Evolutionary conservation across 768 basidiomycete genomes (phyloP).

Genomic region (Megacollybia marginata): DNA sequence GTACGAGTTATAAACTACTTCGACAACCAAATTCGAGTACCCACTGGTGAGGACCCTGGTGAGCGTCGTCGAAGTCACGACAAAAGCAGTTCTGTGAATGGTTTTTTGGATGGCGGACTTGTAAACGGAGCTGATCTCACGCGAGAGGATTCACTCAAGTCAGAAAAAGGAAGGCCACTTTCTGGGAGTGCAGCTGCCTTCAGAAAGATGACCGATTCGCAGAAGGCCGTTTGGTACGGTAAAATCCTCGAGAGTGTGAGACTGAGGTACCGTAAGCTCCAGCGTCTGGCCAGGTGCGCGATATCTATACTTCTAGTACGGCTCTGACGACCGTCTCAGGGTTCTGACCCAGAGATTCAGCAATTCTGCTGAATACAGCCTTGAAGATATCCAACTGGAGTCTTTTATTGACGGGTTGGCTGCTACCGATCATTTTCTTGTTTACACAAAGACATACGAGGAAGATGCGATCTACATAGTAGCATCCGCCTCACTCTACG

Average conservation of each 20-base stretch:
- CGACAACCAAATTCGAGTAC: slow-evolving; percentile 85
- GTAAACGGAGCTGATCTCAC: not conserved
- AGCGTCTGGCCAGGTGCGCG: slow-evolving; percentile 68
- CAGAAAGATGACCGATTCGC: slow-evolving; percentile 69
- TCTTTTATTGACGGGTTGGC: slow-evolving; percentile 75
- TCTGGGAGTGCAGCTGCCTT: slow-evolving; percentile 14
- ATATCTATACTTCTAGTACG: not conserved
- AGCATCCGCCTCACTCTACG: slow-evolving; percentile 68
- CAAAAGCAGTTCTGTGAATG: not conserved
- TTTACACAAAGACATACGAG: slow-evolving; percentile 84
- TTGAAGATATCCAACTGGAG: slow-evolving; percentile 69
- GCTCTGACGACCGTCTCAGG: slow-evolving; percentile 22
- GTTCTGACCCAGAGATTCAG: slow-evolving; percentile 81
- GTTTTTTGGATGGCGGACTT: not conserved
- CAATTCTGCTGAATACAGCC: slow-evolving; percentile 85
- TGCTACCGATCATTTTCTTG: slow-evolving; percentile 85
- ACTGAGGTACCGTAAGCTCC: slow-evolving; percentile 86
- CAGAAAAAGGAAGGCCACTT: not conserved
- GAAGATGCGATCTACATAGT: slow-evolving; percentile 90
- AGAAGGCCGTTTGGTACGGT: slow-evolving; percentile 82
- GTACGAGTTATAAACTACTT: slow-evolving; percentile 91
- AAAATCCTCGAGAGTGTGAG: slow-evolving; percentile 92
- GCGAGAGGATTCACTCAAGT: too few relatives aligned
- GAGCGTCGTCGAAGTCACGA: slow-evolving; percentile 8
- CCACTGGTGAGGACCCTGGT: slow-evolving; percentile 35